Conservation (phyloP, 2,329 filamentous ascomycete genomes). For the Helotiales sp. region DNA sequence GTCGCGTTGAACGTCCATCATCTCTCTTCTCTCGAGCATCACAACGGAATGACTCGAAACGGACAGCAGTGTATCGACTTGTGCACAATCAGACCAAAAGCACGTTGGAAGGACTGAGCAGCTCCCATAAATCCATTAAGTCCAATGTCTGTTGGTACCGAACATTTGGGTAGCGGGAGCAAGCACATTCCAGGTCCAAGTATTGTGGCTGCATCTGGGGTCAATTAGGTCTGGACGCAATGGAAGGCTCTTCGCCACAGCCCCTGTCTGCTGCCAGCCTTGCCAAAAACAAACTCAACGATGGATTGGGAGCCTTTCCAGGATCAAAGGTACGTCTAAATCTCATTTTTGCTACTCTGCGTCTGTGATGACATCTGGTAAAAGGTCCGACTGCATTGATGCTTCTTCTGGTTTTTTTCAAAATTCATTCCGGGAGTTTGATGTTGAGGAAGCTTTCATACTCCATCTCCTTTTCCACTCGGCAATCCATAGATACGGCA, state of each 20-base stretch:
- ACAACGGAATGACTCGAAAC: background rate
- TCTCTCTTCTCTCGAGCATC: background rate
- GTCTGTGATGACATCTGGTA: constrained; percentile 60
- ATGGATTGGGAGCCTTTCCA: background rate
- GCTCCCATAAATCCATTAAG: background rate
- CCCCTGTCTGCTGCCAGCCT: constrained; percentile 2
- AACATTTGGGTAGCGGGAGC: background rate
- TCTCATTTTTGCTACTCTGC: background rate
- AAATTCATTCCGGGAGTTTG: constrained; percentile 11
- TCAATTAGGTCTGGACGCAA: background rate
- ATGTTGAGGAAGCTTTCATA: constrained; percentile 28
- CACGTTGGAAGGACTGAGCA: background rate
- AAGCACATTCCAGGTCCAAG: background rate
- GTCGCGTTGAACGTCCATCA: background rate
- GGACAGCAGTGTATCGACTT: background rate
- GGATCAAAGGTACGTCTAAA: constrained; percentile 9
- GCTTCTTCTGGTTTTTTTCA: constrained; percentile 47
- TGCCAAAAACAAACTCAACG: background rate
- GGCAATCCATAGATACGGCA: constrained; percentile 33
- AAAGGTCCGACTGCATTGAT: constrained; percentile 60
- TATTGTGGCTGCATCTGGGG: too few relatives aligned
- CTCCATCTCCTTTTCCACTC: constrained; percentile 13
- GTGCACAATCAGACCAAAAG: background rate
- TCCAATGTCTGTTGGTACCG: too few relatives aligned
- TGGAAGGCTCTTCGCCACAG: constrained; percentile 4